Conservation (phyloP, 2,329 filamentous ascomycete species). For the Pestalotiopsis sp. region DNA sequence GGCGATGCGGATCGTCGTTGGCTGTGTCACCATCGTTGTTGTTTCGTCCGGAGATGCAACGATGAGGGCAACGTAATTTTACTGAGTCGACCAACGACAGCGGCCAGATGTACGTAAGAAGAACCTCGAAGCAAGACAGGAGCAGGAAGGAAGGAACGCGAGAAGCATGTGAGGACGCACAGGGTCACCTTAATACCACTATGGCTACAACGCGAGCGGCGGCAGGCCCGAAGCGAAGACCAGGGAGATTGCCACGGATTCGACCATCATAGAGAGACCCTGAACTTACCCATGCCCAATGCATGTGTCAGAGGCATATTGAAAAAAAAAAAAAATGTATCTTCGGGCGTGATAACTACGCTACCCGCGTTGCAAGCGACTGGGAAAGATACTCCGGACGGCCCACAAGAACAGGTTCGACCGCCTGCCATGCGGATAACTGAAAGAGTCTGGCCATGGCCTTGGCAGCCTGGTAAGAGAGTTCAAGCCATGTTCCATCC, state of each 20-base stretch:
- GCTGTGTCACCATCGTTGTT: slow-evolving; percentile 21
- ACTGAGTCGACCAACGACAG: not conserved
- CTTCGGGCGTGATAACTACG: not conserved
- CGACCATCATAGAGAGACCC: not conserved
- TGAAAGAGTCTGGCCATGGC: not conserved
- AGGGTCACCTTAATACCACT: not conserved
- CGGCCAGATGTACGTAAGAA: not conserved
- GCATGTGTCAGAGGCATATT: not conserved
- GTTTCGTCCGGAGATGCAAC: not conserved
- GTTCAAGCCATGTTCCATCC: not conserved
- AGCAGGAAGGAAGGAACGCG: not conserved
- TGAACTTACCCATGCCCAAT: not conserved
- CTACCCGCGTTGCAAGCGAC: not conserved
- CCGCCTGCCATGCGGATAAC: not conserved
- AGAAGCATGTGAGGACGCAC: not conserved
- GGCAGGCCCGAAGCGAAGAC: not conserved
- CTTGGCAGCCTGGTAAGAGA: not conserved
- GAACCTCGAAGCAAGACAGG: not conserved
- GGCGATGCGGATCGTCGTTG: slow-evolving; percentile 27
- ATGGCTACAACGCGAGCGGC: not conserved
- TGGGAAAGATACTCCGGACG: not conserved
- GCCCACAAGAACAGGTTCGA: not conserved
- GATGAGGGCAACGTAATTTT: not conserved
- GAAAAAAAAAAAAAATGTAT: not conserved
- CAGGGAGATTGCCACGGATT: not conserved